Conservation (phyloP, 2,329 filamentous ascomycete species). For the Fusarium praegraminearum region DNA sequence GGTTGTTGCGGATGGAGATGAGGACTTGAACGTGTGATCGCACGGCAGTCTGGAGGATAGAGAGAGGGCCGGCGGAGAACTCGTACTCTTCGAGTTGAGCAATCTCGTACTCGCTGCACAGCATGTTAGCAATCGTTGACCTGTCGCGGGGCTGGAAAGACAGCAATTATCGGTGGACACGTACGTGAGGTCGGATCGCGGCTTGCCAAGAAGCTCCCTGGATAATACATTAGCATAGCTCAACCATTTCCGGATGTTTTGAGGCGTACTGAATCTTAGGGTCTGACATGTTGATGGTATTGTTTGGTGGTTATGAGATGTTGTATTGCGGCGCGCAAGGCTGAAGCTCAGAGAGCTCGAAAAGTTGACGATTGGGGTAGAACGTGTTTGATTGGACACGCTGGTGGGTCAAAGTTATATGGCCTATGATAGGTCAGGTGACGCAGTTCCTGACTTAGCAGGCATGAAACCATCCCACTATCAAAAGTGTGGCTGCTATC, state of each 20-base stretch:
- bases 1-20: conserved; percentile 97
- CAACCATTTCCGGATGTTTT: too few relatives aligned
- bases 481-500: conserved; percentile 39
- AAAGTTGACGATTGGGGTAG: conserved; percentile 46
- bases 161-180: conserved; percentile 49
- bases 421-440: conserved; percentile 39
- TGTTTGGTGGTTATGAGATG: conserved; percentile 32
- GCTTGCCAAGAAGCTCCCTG: conserved; percentile 90
- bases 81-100: conserved; percentile 74
- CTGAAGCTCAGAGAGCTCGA: conserved; percentile 51
- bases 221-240: conserved; percentile 46
- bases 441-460: conserved; percentile 17
- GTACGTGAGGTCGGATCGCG: conserved; percentile 91
- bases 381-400: conserved; percentile 46
- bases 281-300: conserved; percentile 66
- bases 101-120: conserved; percentile 85
- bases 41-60: conserved; percentile 96
- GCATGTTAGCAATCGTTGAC: conserved; percentile 34
- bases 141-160: conserved; percentile 30
- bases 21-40: conserved; percentile 95
- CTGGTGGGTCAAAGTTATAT: not conserved
- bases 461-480: conserved; percentile 8
- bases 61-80: conserved; percentile 70
- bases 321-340: conserved; percentile 50
- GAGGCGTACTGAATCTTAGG: conserved; percentile 76